phyloP scores from a whole-genome alignment of 768 basidiomycete species.

The Chiua virens region DNA sequence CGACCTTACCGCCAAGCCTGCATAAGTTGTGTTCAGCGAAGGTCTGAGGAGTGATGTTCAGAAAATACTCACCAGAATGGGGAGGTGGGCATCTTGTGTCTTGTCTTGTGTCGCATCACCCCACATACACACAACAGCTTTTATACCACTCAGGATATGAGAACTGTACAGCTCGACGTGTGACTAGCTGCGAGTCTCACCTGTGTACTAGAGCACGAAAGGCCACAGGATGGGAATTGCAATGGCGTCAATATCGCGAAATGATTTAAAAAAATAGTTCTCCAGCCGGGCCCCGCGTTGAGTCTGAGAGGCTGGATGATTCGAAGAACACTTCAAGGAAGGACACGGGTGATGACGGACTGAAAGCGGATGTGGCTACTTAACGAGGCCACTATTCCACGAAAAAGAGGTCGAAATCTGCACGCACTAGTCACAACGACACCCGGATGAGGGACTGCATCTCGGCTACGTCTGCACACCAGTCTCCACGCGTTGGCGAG shows the following conservation, averaged over 20 bases:
- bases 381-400: background rate
- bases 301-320: constrained; percentile 1
- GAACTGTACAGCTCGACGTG: constrained; percentile 10
- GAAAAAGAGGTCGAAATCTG: background rate
- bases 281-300: background rate
- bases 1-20: constrained; percentile 61
- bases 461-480: background rate
- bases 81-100: constrained; percentile 25
- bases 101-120: constrained; percentile 5
- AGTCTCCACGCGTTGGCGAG: background rate
- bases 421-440: constrained; percentile 9
- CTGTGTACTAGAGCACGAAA: constrained; percentile 9
- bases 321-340: background rate
- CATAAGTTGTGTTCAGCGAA: constrained; percentile 2
- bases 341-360: background rate
- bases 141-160: constrained; percentile 18
- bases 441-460: constrained; percentile 3
- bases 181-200: background rate
- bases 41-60: background rate
- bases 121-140: constrained; percentile 3
- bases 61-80: constrained; percentile 33
- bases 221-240: constrained; percentile 16
- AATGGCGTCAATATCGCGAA: constrained; percentile 3
- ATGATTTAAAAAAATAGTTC: constrained; percentile 1
- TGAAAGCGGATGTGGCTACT: constrained; percentile 10